Base-by-base conservation (phyloP, 768 basidiomycete genomes). In the Mycena vitilis region DNA sequence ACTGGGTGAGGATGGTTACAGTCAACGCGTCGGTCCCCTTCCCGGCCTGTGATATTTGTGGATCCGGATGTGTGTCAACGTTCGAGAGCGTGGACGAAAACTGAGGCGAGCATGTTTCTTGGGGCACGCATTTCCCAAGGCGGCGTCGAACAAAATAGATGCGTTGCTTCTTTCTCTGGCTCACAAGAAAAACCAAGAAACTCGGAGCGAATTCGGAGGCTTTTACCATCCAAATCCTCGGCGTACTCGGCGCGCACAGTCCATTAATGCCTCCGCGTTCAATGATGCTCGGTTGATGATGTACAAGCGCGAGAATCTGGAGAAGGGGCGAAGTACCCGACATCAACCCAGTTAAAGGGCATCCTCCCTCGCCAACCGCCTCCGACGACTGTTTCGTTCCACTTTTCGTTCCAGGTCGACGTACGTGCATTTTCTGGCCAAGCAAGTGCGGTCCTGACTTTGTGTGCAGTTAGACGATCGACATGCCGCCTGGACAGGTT, bases 401-500 rank as follows among this genome's bases (percentile, higher is more conserved):
- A 3, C 59, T 66, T 66, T 30, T 56, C 54, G 56, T 66, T 65
- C 52, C 20, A 54, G 69, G 65, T 67, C 65, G 65, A 70, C 69
- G 69, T 65, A 36, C 8, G 68, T 58, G 30, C 52, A 56, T 15
- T 15, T 40, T 16, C 52, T 25, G 42, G 22, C 10, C 52, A 15
- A 23, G 30, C 15, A 48, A 25, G n/a, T 11, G 4, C 16, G 2
- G 18, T 34, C 4, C 36, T 44, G 22, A 45, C 56, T 36, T 15
- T 23, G 6, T 60, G 16, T 23, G 11, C 51, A 65, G 58, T 55
- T 69, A 61, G 58, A 65, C 63, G 61, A 59, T 25, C 56, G 57
- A 63, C 62, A 71, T 71, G 65, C 65, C 69, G 61, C 65, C 70
- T 64, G 65, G 70, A 62, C 70, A 60, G 65, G 65, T 67, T 67